These are phyloP conservation scores for Amorphotheca resinae DNA, from an alignment of 495 filamentous ascomycete species.

Conservation along the genomic window DNA sequence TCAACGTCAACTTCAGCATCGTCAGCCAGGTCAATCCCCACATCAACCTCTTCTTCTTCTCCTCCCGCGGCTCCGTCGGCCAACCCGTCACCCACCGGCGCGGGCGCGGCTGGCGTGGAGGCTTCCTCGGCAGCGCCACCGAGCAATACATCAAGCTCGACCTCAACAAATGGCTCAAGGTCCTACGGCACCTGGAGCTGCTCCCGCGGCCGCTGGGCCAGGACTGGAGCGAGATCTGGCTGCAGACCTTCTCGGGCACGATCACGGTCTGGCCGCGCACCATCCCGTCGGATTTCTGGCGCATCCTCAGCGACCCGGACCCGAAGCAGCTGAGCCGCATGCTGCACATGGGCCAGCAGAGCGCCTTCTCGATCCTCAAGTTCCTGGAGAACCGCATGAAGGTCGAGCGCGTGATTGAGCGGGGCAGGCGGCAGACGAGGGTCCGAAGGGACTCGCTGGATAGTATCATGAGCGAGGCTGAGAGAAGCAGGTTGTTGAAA, in stretches of 20 bases:
- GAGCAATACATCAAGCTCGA: constrained; percentile 95
- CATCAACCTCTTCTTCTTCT: constrained; percentile 97
- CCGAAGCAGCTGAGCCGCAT: constrained; percentile 65
- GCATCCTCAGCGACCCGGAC: constrained; percentile 75
- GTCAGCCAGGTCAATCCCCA: constrained; percentile 96
- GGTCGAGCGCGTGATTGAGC: constrained; percentile 67
- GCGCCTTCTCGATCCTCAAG: constrained; percentile 76
- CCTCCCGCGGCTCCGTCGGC: constrained; percentile 78
- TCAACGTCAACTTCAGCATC: constrained; percentile 96
- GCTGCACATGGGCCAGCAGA: constrained; percentile 78
- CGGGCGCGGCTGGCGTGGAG: constrained; percentile 90
- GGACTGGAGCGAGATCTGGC: constrained; percentile 92
- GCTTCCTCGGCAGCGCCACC: constrained; percentile 79
- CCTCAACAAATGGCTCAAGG: constrained; percentile 91
- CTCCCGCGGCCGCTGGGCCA: constrained; percentile 84
- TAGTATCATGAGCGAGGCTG: constrained; percentile 33
- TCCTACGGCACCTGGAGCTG: constrained; percentile 81
- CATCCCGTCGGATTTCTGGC: constrained; percentile 60
- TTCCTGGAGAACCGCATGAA: constrained; percentile 80
- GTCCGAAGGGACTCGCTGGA: constrained; percentile 30
- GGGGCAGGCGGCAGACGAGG: constrained; percentile 49
- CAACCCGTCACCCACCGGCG: constrained; percentile 87
- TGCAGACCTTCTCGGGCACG: constrained; percentile 87
- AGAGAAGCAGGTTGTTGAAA: constrained; percentile 25
- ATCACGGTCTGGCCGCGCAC: constrained; percentile 91